These are phyloP conservation scores for Talaromyces adpressus DNA, from an alignment of 495 filamentous ascomycete genomes.

Conservation along the genomic window DNA sequence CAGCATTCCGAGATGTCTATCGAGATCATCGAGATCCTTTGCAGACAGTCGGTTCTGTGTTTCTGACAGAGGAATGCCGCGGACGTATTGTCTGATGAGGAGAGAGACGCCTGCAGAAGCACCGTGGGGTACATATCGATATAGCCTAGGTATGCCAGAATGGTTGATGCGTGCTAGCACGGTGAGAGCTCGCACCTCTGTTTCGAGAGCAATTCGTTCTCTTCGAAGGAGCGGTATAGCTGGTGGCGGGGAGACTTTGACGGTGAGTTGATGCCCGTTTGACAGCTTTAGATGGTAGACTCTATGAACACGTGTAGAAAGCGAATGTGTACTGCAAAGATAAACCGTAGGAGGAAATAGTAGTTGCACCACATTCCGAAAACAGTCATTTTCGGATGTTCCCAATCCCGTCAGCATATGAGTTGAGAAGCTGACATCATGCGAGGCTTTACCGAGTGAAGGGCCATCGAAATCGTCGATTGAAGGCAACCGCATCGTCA, in stretches of 20 bases:
- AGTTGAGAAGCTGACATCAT: constrained; percentile 2
- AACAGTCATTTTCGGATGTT: not conserved
- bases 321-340: constrained; percentile 36
- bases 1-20: constrained; percentile 30
- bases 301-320: constrained; percentile 44
- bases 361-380: constrained; percentile 37
- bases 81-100: constrained; percentile 41
- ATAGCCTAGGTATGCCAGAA: constrained; percentile 42
- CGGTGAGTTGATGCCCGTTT: constrained; percentile 43
- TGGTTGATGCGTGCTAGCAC: constrained; percentile 37
- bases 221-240: constrained; percentile 49
- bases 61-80: constrained; percentile 37
- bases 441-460: constrained; percentile 3
- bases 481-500: constrained; percentile 9
- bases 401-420: not conserved
- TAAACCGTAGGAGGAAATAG: constrained; percentile 31
- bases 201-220: constrained; percentile 47
- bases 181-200: constrained; percentile 47
- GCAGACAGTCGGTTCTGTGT: constrained; percentile 27
- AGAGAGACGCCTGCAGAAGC: constrained; percentile 34
- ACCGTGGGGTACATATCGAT: constrained; percentile 41
- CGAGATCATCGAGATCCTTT: constrained; percentile 35
- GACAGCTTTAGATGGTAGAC: constrained; percentile 47
- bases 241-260: constrained; percentile 47
- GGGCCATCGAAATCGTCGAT: constrained; percentile 1